Conservation (phyloP, 208 protist species). For the Phytomonas sp. region DNA sequence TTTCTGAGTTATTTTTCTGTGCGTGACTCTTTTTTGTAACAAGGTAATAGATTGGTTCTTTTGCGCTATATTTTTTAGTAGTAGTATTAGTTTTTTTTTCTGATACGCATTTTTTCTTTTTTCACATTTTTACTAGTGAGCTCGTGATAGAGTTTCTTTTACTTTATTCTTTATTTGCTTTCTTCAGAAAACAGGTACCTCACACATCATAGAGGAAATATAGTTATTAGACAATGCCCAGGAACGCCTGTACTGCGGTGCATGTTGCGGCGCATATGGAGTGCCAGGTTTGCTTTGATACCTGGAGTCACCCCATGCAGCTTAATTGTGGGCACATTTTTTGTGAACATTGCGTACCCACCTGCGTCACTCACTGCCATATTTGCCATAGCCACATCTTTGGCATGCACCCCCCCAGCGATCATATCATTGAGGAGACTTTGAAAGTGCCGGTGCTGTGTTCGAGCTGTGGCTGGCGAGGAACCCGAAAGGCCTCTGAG, state of each 20-base stretch:
- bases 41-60: not conserved
- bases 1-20: not conserved
- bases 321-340: conserved; percentile 70
- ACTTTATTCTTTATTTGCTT: not conserved
- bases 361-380: conserved; percentile 26
- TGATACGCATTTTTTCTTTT: not conserved
- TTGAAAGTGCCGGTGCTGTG: conserved; percentile 48
- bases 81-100: not conserved
- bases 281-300: conserved; percentile 68
- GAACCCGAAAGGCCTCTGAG: conserved; percentile 35
- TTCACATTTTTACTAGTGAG: not conserved
- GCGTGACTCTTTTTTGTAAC: not conserved
- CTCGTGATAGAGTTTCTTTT: not conserved
- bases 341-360: conserved; percentile 39
- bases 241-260: conserved; percentile 42
- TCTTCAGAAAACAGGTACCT: not conserved
- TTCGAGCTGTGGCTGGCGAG: conserved; percentile 64
- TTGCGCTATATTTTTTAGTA: not conserved
- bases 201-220: not conserved
- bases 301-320: conserved; percentile 54
- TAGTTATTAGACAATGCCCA: conserved; percentile 22
- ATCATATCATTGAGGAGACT: conserved; percentile 23
- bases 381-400: conserved; percentile 31
- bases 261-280: conserved; percentile 31
- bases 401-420: conserved; percentile 20